These are phyloP conservation scores for Ceratocystis harringtonii DNA, from an alignment of 2,329 filamentous ascomycete genomes.

Conservation along the genomic window DNA sequence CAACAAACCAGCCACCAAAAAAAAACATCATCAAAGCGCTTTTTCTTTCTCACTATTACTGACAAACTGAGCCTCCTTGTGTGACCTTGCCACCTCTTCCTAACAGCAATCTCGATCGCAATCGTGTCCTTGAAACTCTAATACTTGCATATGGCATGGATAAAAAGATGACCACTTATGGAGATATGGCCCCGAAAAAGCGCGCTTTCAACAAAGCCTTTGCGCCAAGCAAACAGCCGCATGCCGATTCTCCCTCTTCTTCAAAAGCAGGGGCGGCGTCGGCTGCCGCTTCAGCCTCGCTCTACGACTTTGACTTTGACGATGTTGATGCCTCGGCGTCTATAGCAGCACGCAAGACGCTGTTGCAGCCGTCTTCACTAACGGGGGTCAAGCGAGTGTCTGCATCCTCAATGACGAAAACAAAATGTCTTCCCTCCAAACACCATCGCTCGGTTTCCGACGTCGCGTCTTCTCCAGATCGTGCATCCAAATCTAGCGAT, in stretches of 20 bases:
- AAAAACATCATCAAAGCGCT: neutral
- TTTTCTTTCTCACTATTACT: neutral
- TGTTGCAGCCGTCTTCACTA: constrained; percentile 8
- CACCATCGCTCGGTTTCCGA: neutral
- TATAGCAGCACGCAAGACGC: neutral
- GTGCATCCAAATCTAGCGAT: constrained; percentile 18
- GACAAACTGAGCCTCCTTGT: neutral
- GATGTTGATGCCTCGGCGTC: constrained; percentile 13
- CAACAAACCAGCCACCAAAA: neutral
- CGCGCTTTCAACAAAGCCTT: constrained; percentile 17
- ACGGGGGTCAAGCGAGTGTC: constrained; percentile 6
- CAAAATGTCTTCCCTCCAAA: neutral
- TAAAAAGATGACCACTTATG: constrained; percentile 11
- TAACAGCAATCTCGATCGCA: neutral
- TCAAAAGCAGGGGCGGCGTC: neutral
- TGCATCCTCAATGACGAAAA: neutral
- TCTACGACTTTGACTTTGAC: constrained; percentile 16
- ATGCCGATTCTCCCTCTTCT: constrained; percentile 5
- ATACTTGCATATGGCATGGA: neutral
- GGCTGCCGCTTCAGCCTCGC: constrained; percentile 11
- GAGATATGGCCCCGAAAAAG: constrained; percentile 18
- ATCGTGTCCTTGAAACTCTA: neutral
- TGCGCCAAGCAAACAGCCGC: constrained; percentile 12
- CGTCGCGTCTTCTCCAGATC: neutral
- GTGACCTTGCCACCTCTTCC: neutral